Evolutionary conservation across 148 eudicot genomes (phyloP).

Genomic region (Mesembryanthemum crystallinum): DNA sequence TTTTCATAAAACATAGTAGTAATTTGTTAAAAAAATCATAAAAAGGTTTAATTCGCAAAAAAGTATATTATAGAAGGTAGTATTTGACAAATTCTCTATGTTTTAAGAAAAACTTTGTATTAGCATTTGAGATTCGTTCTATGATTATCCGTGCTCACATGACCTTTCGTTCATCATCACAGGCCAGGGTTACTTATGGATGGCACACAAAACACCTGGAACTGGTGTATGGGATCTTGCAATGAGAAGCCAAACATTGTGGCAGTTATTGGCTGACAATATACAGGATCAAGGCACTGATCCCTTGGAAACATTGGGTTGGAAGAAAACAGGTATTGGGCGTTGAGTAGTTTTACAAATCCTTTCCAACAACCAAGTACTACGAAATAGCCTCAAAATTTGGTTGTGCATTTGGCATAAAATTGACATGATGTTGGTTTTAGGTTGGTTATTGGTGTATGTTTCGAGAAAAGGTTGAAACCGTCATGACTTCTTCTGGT

Average conservation of each 20-base stretch:
- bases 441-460: not conserved
- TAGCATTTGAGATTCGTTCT: not conserved
- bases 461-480: not conserved
- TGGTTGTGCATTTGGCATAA: not conserved
- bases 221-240: constrained; percentile 74
- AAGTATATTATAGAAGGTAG: no score
- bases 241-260: constrained; percentile 68
- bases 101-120: no score
- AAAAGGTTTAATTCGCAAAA: no score
- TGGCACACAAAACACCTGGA: constrained; percentile 74
- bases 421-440: not conserved
- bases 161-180: constrained; percentile 27
- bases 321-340: constrained; percentile 94
- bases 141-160: not conserved
- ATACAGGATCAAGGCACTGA: constrained; percentile 56
- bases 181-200: constrained; percentile 99
- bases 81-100: no score
- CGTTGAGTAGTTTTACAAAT: constrained; percentile 18
- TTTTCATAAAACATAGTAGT: no score
- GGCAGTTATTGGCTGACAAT: constrained; percentile 62
- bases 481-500: constrained; percentile 2
- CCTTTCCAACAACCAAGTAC: not conserved
- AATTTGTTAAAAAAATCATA: no score
- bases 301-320: constrained; percentile 70
- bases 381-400: not conserved